A percentile compares a stretch with the other conserved stretches of the same genome.
These are phyloP conservation scores for Fusarium pininemorale DNA, from an alignment of 2,329 filamentous ascomycete species.

Conservation along the genomic window DNA sequence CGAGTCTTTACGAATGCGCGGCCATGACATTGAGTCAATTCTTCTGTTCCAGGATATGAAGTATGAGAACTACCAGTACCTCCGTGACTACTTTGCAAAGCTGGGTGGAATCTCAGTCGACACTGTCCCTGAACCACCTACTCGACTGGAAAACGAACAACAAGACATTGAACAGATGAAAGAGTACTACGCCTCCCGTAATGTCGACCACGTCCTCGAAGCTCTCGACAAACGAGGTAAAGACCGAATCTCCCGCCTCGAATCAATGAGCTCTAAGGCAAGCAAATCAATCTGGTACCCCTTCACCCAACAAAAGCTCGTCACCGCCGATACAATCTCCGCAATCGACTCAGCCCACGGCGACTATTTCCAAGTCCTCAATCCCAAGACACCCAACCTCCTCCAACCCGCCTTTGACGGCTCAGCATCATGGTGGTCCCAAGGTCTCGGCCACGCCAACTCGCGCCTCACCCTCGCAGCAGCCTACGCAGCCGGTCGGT, in stretches of 20 bases:
- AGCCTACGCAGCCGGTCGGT: slow-evolving; percentile 82
- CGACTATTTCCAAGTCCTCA: slow-evolving; percentile 76
- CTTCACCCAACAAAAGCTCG: slow-evolving; percentile 80
- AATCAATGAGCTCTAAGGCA: slow-evolving; percentile 69
- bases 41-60: slow-evolving; percentile 72
- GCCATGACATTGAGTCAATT: slow-evolving; percentile 78
- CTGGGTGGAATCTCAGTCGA: slow-evolving; percentile 66
- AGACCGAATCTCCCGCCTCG: slow-evolving; percentile 65
- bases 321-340: slow-evolving; percentile 70
- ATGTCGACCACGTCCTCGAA: slow-evolving; percentile 57
- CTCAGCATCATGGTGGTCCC: slow-evolving; percentile 92
- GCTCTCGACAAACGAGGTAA: slow-evolving; percentile 63
- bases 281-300: slow-evolving; percentile 81
- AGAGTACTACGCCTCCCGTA: slow-evolving; percentile 67
- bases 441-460: slow-evolving; percentile 84
- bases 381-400: slow-evolving; percentile 1
- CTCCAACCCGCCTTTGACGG: slow-evolving; percentile 75
- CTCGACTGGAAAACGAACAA: slow-evolving; percentile 47
- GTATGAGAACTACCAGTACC: slow-evolving; percentile 75
- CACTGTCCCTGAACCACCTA: slow-evolving; percentile 68
- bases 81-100: slow-evolving; percentile 72
- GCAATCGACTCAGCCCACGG: slow-evolving; percentile 83
- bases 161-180: slow-evolving; percentile 67
- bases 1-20: slow-evolving; percentile 79
- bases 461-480: slow-evolving; percentile 76